Evolutionary conservation across 495 filamentous ascomycete genomes (phyloP).

Genomic region (Talaromyces stipitatus): DNA sequence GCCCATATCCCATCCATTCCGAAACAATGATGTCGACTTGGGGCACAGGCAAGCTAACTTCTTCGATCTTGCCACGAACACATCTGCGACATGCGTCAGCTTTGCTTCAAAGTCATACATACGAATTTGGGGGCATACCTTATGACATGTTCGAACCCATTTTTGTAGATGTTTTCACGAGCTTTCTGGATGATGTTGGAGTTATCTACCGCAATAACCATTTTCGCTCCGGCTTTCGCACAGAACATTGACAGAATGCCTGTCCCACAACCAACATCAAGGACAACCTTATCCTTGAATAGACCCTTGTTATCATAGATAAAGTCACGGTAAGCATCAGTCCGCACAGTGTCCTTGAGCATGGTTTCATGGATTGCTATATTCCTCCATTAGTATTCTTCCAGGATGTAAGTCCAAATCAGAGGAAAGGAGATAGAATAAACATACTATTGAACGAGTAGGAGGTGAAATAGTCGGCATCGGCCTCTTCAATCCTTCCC

Average conservation of each 20-base stretch:
- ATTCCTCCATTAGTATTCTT: neutral
- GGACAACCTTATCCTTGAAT: conserved; percentile 82
- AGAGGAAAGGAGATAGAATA: conserved; percentile 7
- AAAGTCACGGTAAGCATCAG: conserved; percentile 62
- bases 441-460: conserved; percentile 67
- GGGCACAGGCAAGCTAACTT: conserved; percentile 68
- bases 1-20: conserved; percentile 96
- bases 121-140: conserved; percentile 36
- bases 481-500: conserved; percentile 27
- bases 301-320: conserved; percentile 79
- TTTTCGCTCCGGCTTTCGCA: conserved; percentile 78
- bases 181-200: conserved; percentile 89
- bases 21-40: conserved; percentile 93
- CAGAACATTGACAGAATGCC: conserved; percentile 95
- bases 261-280: conserved; percentile 91
- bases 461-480: conserved; percentile 70
- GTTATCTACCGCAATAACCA: conserved; percentile 89
- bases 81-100: conserved; percentile 27
- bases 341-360: conserved; percentile 69
- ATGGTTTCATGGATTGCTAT: conserved; percentile 85
- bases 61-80: conserved; percentile 87
- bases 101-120: conserved; percentile 7
- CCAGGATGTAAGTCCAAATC: neutral
- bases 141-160: conserved; percentile 72
- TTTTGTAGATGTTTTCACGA: conserved; percentile 73